A percentile compares a stretch with the other conserved stretches of the same genome.
These are phyloP conservation scores for Metschnikowia hibisci DNA, from an alignment of 805 yeast genomes.

Conservation along the genomic window DNA sequence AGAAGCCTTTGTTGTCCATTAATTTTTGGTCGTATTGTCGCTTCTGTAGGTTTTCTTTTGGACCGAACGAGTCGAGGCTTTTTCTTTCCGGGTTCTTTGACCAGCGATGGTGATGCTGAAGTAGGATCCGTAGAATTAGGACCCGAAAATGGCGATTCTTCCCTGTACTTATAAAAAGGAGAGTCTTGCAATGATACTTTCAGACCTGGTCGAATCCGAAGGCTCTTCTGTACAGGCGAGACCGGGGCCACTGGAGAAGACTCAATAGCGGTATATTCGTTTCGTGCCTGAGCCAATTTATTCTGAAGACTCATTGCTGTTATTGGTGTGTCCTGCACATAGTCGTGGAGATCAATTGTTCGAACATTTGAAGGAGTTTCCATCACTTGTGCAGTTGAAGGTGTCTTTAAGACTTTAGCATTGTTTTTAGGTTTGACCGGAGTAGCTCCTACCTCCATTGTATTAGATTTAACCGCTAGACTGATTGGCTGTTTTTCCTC, in stretches of 20 bases:
- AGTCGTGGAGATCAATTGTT: slow-evolving; percentile 5
- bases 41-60: too few species aligned
- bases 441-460: slow-evolving; percentile 27
- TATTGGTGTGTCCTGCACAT: slow-evolving; percentile 12
- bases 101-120: background rate
- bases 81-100: too few species aligned
- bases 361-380: slow-evolving; percentile 15
- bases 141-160: slow-evolving; percentile 2
- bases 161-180: slow-evolving; percentile 28
- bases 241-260: slow-evolving; percentile 12
- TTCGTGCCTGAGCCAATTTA: background rate
- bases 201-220: slow-evolving; percentile 29
- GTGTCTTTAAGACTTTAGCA: background rate
- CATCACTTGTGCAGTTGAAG: slow-evolving; percentile 9
- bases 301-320: background rate
- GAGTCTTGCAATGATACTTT: slow-evolving; percentile 32
- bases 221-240: background rate
- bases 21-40: too few species aligned
- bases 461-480: slow-evolving; percentile 22
- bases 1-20: too few species aligned
- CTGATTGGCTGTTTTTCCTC: background rate
- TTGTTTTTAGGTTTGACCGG: slow-evolving; percentile 18
- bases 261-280: background rate
- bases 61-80: too few species aligned
- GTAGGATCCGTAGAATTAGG: background rate